Evolutionary conservation across 331 rosid species (phyloP), one percentile per base, ranked within the genome.

Genomic region (Erythrophleum ivorense): DNA sequence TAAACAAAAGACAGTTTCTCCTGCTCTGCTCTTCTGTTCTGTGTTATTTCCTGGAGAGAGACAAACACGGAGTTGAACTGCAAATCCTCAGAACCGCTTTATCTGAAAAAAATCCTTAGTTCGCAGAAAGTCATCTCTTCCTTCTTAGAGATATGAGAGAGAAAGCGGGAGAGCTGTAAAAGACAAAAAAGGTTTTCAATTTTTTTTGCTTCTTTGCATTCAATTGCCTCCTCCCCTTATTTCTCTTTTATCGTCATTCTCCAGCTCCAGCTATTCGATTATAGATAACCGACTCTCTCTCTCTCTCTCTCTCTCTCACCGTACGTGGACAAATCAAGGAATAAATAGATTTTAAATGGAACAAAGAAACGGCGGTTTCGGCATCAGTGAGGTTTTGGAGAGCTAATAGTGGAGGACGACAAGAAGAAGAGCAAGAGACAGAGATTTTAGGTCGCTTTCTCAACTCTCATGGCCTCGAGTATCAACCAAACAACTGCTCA

Each of bases 401-500:
- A 71, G 85, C 83, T 54, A 62, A 65, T 38, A 71, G 19, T 33
- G 21, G 21, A 63, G 66, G 38, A 59, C 38, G 66, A 59, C 43
- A 63, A 34, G 70, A 81, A 83, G 81, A 64, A 75, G 81, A 86
- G 53, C 58, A 66, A 78, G 72, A 80, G 57, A 69, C 87, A 69
- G 85, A 78, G 86, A 52, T 85, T 83, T 77, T 75, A 53, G 80
- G 53, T 65, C n/a, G 49, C 29, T 64, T 60, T 86, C 77, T 67
- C 84, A 3, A 34, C 21, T 43, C 64, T 70, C 89, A 90, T 89
- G 97, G 90, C 91, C 87, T 91, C 94, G 13, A 75, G 73, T 77
- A 78, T 85, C 80, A 84, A 75, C 83, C 85, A 79, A 78, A 77
- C 81, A 80, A 81, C 86, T 62, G 48, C 80, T 62, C 92, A 87